A percentile compares a stretch with the other conserved stretches of the same genome.
phyloP scores from a whole-genome alignment of 345 rosid species.

The Camelina hispida region DNA sequence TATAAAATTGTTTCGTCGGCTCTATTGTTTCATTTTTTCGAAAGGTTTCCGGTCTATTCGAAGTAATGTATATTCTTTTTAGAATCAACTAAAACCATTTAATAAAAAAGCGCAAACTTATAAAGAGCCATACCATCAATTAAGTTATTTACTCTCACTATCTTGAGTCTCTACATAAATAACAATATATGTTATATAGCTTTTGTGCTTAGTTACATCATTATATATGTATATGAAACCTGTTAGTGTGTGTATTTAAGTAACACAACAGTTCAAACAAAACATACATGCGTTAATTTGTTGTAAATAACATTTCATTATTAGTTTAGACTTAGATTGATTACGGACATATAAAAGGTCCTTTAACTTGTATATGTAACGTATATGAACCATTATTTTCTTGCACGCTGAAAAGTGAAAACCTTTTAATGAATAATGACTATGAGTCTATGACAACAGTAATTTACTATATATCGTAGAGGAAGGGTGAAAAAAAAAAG shows the following conservation, averaged over 20 bases:
- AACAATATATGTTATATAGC: background rate
- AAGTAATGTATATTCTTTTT: background rate
- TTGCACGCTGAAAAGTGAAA: constrained; percentile 11
- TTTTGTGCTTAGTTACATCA: background rate
- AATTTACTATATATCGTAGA: constrained; percentile 28
- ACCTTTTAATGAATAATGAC: constrained; percentile 34
- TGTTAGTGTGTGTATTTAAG: background rate
- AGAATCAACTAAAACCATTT: background rate
- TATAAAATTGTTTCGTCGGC: background rate
- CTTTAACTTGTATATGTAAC: too few species aligned
- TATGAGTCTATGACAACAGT: constrained; percentile 28
- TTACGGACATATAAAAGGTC: background rate
- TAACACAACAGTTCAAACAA: background rate
- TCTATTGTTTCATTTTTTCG: background rate
- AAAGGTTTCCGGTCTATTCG: background rate
- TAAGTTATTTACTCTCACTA: background rate
- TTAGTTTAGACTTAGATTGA: background rate
- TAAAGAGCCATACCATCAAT: background rate
- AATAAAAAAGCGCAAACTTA: background rate
- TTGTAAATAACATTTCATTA: background rate
- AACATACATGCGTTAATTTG: background rate
- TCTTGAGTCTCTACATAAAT: background rate
- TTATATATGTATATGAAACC: background rate
- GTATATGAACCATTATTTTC: background rate
- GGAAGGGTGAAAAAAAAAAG: background rate